A percentile compares a stretch with the other conserved stretches of the same genome.
These are phyloP conservation scores for Umbellularia californica DNA, from an alignment of 164 flowering plant genomes.

Conservation along the genomic window DNA sequence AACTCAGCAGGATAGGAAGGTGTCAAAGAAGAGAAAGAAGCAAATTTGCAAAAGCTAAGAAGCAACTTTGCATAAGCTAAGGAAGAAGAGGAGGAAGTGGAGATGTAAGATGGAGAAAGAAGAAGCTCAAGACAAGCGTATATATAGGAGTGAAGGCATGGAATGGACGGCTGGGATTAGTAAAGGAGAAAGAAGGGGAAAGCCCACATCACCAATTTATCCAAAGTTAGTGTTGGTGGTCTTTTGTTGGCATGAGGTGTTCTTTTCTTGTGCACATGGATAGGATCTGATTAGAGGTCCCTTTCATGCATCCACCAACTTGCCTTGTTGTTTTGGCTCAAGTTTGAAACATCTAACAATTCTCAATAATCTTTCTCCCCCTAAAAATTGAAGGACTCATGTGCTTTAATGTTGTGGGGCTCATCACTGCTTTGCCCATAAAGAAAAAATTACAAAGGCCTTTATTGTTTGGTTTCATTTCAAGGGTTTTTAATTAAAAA, in stretches of 20 bases:
- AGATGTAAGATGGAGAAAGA: conserved; percentile 7
- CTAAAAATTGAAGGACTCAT: background rate
- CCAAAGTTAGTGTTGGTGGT: conserved; percentile 1
- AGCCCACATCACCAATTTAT: conserved; percentile 22
- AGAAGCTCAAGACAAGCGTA: conserved; percentile 10
- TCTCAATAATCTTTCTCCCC: too few species aligned
- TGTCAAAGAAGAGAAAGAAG: background rate
- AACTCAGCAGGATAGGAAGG: background rate
- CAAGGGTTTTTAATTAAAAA: too few species aligned
- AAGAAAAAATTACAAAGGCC: too few species aligned
- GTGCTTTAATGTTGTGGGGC: background rate
- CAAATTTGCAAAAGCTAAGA: background rate
- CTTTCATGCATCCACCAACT: conserved; percentile 16
- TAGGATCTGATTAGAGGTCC: conserved; percentile 8
- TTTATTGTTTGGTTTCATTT: too few species aligned
- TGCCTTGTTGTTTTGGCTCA: conserved; percentile 11
- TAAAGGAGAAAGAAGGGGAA: conserved; percentile 3
- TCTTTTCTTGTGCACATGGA: conserved; percentile 7
- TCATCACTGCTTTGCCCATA: too few species aligned
- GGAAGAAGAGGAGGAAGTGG: conserved; percentile 1
- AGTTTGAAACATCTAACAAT: conserved; percentile 12
- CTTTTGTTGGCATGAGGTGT: background rate
- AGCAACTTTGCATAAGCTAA: background rate
- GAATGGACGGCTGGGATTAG: conserved; percentile 44
- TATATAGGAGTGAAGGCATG: conserved; percentile 37